These are phyloP conservation scores for Canavalia gladiata DNA, from an alignment of 306 rosid genomes.

Conservation along the genomic window DNA sequence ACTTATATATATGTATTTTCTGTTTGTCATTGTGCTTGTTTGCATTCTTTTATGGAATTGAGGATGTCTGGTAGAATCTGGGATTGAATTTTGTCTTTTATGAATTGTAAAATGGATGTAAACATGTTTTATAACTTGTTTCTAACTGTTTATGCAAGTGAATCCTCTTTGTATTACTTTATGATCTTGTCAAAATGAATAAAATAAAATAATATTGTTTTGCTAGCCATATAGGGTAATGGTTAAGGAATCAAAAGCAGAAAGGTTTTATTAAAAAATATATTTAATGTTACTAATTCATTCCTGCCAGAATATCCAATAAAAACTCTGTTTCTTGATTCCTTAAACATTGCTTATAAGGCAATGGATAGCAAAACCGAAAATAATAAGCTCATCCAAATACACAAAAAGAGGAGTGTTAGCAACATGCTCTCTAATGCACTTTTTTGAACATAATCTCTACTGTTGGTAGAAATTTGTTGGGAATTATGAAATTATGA, in stretches of 20 bases:
- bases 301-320: too few species aligned
- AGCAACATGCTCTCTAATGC: background rate
- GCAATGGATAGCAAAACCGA: too few species aligned
- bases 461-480: background rate
- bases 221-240: background rate
- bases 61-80: slow-evolving; percentile 3
- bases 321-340: too few species aligned
- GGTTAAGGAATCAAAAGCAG: background rate
- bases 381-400: too few species aligned
- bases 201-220: background rate
- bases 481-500: too few species aligned
- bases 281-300: background rate
- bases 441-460: too few species aligned
- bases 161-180: background rate
- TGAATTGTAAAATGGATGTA: slow-evolving; percentile 7
- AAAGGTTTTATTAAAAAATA: background rate
- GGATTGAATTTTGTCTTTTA: slow-evolving; percentile 12
- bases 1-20: slow-evolving; percentile 6
- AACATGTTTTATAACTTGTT: background rate
- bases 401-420: background rate
- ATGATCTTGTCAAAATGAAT: background rate
- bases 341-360: too few species aligned
- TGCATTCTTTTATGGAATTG: background rate
- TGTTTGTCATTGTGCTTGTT: slow-evolving; percentile 33
- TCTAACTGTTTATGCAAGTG: background rate